These are phyloP conservation scores for Chalciporus sphaerocephalus DNA, from an alignment of 768 basidiomycete species.

Conservation along the genomic window DNA sequence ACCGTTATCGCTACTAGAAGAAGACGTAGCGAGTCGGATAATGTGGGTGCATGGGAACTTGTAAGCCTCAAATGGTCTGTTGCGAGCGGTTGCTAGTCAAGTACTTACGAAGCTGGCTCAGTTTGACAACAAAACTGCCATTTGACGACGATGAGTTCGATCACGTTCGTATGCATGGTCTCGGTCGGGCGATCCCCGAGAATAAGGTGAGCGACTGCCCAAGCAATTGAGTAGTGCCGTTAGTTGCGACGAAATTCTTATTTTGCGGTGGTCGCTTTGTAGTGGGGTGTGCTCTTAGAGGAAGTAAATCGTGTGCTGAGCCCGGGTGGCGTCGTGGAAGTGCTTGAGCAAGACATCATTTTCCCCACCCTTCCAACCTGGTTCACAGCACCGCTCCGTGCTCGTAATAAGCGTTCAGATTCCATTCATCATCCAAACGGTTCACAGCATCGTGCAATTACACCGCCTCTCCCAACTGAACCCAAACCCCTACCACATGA, in stretches of 20 bases:
- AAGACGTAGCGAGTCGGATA: constrained; percentile 52
- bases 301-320: constrained; percentile 68
- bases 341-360: constrained; percentile 75
- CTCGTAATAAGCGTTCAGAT: constrained; percentile 43
- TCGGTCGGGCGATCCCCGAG: constrained; percentile 68
- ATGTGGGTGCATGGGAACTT: constrained; percentile 77
- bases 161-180: constrained; percentile 65
- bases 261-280: constrained; percentile 1
- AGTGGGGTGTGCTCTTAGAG: constrained; percentile 74
- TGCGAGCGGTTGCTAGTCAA: not conserved
- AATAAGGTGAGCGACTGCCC: constrained; percentile 48
- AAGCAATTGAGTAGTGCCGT: not conserved
- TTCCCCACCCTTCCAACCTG: constrained; percentile 74
- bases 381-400: constrained; percentile 70
- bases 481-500: constrained; percentile 48
- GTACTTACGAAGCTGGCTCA: constrained; percentile 24
- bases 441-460: constrained; percentile 31
- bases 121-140: constrained; percentile 70
- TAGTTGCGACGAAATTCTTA: constrained; percentile 5
- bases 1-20: constrained; percentile 48
- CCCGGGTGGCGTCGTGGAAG: constrained; percentile 67
- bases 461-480: constrained; percentile 30
- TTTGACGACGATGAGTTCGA: constrained; percentile 84
- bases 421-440: constrained; percentile 52
- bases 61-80: constrained; percentile 38